phyloP scores from a whole-genome alignment of 768 basidiomycete genomes.

The Russula brevipes region DNA sequence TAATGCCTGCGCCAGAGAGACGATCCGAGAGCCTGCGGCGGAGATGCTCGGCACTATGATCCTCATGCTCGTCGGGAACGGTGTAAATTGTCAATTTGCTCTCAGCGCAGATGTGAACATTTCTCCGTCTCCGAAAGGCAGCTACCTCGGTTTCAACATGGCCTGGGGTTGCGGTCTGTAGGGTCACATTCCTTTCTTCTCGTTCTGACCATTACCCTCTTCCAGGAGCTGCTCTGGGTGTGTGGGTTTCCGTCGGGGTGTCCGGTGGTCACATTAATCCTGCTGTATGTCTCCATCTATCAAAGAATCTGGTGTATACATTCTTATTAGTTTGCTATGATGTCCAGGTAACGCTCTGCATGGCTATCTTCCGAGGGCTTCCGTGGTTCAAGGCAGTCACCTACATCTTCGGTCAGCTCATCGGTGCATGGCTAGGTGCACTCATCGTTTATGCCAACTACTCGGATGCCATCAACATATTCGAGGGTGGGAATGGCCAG shows the following conservation, averaged over 20 bases:
- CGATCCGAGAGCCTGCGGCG: slow-evolving; percentile 27
- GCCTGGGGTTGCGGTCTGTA: slow-evolving; percentile 27
- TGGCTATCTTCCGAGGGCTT: slow-evolving; percentile 67
- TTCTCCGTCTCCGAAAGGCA: slow-evolving; percentile 26
- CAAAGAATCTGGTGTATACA: not conserved
- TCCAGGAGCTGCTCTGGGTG: slow-evolving; percentile 54
- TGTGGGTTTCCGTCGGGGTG: slow-evolving; percentile 61
- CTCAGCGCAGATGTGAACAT: slow-evolving; percentile 23
- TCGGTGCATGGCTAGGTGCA: slow-evolving; percentile 57
- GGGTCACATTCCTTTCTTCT: not conserved
- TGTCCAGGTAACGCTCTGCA: slow-evolving; percentile 58
- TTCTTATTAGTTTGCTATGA: not conserved
- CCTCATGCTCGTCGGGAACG: slow-evolving; percentile 27
- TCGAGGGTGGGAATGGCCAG: slow-evolving; percentile 51
- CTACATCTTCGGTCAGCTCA: slow-evolving; percentile 57
- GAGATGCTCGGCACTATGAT: slow-evolving; percentile 30
- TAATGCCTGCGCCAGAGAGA: not conserved
- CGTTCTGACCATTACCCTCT: not conserved
- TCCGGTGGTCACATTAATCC: slow-evolving; percentile 61
- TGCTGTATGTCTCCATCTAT: slow-evolving; percentile 22
- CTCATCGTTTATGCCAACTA: slow-evolving; percentile 60
- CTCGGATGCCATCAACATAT: slow-evolving; percentile 56
- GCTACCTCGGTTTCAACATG: slow-evolving; percentile 26
- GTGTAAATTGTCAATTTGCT: slow-evolving; percentile 29
- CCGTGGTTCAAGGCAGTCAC: slow-evolving; percentile 75